Conservation (phyloP, 495 filamentous ascomycete species). For the Xylaria venustula region DNA sequence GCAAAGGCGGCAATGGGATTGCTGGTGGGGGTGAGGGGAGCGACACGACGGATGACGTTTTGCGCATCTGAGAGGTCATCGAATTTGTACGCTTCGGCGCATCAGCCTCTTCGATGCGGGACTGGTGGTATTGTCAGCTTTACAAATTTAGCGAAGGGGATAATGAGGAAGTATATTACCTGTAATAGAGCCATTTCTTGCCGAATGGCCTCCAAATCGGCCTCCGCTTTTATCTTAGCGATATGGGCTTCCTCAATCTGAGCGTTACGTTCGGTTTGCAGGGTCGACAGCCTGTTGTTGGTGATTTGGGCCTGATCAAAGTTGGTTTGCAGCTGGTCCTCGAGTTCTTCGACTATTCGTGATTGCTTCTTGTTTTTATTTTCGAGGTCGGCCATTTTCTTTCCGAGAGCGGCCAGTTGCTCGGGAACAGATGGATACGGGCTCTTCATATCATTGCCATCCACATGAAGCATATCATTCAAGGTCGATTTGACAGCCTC, state of each 20-base stretch:
- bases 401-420: constrained; percentile 69
- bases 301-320: constrained; percentile 88
- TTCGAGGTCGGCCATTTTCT: constrained; percentile 66
- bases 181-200: constrained; percentile 64
- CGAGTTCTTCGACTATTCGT: constrained; percentile 88
- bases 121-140: constrained; percentile 41
- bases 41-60: constrained; percentile 77
- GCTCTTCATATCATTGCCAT: constrained; percentile 43
- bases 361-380: constrained; percentile 76
- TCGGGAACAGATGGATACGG: constrained; percentile 60
- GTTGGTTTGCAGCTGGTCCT: constrained; percentile 92
- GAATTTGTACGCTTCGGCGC: constrained; percentile 74
- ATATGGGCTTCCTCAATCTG: constrained; percentile 57
- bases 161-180: constrained; percentile 45
- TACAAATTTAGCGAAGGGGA: background rate
- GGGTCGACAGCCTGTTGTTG: constrained; percentile 69
- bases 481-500: constrained; percentile 48
- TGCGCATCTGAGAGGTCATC: constrained; percentile 68
- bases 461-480: constrained; percentile 41
- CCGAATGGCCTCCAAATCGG: constrained; percentile 60
- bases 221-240: constrained; percentile 47
- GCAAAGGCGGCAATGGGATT: constrained; percentile 92
- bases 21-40: constrained; percentile 87
- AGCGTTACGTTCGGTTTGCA: constrained; percentile 67
- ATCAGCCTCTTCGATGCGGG: constrained; percentile 52